These are phyloP conservation scores for Neurospora sp. DNA, from an alignment of 495 filamentous ascomycete genomes.

Conservation along the genomic window DNA sequence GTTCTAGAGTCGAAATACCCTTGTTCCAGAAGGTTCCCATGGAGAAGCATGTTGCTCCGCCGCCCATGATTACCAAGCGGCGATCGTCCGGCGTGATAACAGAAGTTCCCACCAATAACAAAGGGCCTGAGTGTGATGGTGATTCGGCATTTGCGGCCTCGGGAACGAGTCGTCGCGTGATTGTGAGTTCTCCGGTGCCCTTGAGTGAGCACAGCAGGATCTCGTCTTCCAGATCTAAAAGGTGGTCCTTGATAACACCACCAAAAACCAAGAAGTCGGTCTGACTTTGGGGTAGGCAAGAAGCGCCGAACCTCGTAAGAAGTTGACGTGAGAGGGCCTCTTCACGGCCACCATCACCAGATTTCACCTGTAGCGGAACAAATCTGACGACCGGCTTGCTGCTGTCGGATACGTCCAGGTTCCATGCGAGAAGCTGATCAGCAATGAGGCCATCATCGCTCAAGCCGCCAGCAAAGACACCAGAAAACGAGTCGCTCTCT, in stretches of 20 bases:
- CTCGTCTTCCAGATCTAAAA: constrained; percentile 23
- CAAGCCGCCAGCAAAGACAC: constrained; percentile 63
- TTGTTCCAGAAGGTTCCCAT: constrained; percentile 43
- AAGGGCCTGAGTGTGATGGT: constrained; percentile 31
- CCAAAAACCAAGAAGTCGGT: constrained; percentile 32
- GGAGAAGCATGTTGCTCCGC: constrained; percentile 82
- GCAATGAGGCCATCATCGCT: constrained; percentile 47
- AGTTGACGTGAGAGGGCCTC: constrained; percentile 1
- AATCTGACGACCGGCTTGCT: constrained; percentile 19
- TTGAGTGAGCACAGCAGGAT: constrained; percentile 15
- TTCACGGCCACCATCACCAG: not conserved
- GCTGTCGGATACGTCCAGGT: constrained; percentile 19
- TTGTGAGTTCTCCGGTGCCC: not conserved
- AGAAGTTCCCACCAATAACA: constrained; percentile 54
- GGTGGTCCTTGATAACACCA: constrained; percentile 34
- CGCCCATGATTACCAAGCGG: constrained; percentile 55
- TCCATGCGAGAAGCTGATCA: constrained; percentile 45
- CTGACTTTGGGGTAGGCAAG: constrained; percentile 8
- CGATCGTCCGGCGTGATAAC: constrained; percentile 20
- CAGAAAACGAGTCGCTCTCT: constrained; percentile 23
- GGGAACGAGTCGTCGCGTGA: constrained; percentile 5
- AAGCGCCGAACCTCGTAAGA: constrained; percentile 21
- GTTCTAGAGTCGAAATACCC: constrained; percentile 14
- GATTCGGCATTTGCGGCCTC: not conserved
- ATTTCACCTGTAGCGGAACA: not conserved